Conservation (phyloP, 148 eudicot genomes). For the Hydrangea macrophylla region DNA sequence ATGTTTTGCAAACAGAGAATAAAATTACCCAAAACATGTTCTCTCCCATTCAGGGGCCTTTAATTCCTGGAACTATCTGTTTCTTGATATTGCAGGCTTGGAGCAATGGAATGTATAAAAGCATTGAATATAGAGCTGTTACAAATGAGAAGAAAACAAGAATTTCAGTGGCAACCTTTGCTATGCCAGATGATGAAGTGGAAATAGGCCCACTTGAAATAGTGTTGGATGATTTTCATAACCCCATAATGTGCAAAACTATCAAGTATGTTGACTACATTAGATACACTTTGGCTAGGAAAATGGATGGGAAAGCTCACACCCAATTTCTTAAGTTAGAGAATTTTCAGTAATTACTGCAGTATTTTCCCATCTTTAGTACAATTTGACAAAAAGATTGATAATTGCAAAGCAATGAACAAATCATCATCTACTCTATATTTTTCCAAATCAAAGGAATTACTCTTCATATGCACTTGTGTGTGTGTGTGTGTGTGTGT, state of each 20-base stretch:
- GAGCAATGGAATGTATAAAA: constrained; percentile 27
- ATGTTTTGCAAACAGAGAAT: no score
- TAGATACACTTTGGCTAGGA: neutral
- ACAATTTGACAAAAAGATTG: no score
- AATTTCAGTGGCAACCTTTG: constrained; percentile 15
- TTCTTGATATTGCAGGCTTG: constrained; percentile 21
- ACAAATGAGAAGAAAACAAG: constrained; percentile 14
- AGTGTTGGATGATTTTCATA: neutral
- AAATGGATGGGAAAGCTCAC: constrained; percentile 20
- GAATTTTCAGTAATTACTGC: no score
- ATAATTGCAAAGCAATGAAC: no score
- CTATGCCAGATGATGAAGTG: constrained; percentile 4
- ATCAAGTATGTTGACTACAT: constrained; percentile 13
- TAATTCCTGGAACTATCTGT: no score
- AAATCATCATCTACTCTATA: no score
- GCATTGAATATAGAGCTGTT: constrained; percentile 17
- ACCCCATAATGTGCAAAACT: constrained; percentile 3
- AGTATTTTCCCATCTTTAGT: no score
- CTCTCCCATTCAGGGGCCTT: no score
- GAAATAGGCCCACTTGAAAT: constrained; percentile 8
- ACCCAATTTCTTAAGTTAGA: constrained; percentile 1
- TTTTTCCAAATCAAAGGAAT: no score
- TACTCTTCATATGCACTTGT: no score
- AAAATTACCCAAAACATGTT: no score
- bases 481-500: no score